A percentile compares a stretch with the other conserved stretches of the same genome.
Conservation (phyloP, 805 yeast species). For the Candida vaughaniae region DNA sequence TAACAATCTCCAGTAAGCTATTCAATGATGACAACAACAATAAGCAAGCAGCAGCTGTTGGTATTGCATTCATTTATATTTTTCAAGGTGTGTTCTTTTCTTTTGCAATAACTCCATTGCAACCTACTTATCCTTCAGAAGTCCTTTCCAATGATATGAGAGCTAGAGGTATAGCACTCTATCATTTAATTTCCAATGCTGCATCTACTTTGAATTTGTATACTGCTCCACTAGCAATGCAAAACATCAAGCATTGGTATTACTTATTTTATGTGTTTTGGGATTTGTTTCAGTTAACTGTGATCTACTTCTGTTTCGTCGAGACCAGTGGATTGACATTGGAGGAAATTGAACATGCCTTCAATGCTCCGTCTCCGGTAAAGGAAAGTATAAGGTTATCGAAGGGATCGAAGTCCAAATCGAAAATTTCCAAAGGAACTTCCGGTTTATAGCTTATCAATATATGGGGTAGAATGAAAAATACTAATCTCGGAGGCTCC, state of each 20-base stretch:
- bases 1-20: slow-evolving; percentile 17
- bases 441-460: too few relatives aligned
- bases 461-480: too few relatives aligned
- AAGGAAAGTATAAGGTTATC: slow-evolving; percentile 11
- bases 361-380: slow-evolving; percentile 12
- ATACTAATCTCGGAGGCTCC: slow-evolving; percentile 8
- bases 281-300: slow-evolving; percentile 21
- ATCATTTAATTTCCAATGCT: slow-evolving; percentile 22
- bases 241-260: slow-evolving; percentile 27
- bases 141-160: slow-evolving; percentile 26
- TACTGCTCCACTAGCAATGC: slow-evolving; percentile 26
- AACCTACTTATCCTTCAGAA: slow-evolving; percentile 32
- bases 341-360: slow-evolving; percentile 21
- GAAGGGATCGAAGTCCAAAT: too few relatives aligned
- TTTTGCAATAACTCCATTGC: slow-evolving; percentile 35
- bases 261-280: slow-evolving; percentile 28
- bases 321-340: slow-evolving; percentile 19
- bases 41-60: slow-evolving; percentile 19
- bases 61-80: slow-evolving; percentile 26
- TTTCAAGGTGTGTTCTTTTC: slow-evolving; percentile 25
- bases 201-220: slow-evolving; percentile 25
- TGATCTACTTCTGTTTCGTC: slow-evolving; percentile 20
- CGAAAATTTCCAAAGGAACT: too few relatives aligned
- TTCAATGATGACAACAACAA: slow-evolving; percentile 10
- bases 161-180: slow-evolving; percentile 25